A percentile compares a stretch with the other conserved stretches of the same genome.
Conservation (phyloP, 106 monocot species). For the Apostasia ramifera region DNA sequence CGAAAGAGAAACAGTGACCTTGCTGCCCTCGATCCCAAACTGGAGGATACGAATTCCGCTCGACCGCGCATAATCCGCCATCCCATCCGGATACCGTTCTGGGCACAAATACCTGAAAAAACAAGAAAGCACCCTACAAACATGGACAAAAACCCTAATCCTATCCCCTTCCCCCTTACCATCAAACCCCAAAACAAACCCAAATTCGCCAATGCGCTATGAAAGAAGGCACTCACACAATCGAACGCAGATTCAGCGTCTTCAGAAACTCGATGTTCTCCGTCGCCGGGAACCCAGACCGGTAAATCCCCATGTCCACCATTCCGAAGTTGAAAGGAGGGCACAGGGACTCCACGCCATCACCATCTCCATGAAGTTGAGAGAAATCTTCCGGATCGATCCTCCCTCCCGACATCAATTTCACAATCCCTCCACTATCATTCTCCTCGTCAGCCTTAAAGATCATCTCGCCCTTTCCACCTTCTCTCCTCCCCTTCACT, state of each 20-base stretch:
- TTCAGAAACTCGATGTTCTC: conserved; percentile 63
- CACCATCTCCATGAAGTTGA: neutral
- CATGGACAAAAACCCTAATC: neutral
- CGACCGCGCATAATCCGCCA: conserved; percentile 34
- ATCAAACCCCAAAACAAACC: conserved; percentile 2
- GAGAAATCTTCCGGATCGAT: neutral
- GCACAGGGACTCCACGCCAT: conserved; percentile 3
- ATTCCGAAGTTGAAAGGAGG: conserved; percentile 72
- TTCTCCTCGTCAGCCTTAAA: neutral
- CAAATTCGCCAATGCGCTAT: neutral
- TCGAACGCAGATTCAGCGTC: conserved; percentile 41
- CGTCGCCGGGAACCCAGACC: conserved; percentile 52
- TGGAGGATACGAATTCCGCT: conserved; percentile 40
- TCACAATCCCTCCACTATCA: neutral
- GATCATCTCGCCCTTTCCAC: neutral
- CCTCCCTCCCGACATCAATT: neutral
- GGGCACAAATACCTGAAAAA: conserved; percentile 57
- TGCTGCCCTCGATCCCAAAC: conserved; percentile 58
- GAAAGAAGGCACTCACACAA: conserved; percentile 37
- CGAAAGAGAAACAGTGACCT: conserved; percentile 16
- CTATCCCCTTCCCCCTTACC: neutral
- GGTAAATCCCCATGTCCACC: conserved; percentile 69
- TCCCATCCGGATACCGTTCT: conserved; percentile 53
- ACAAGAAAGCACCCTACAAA: neutral
- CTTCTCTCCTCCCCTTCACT: neutral